Evolutionary conservation across 2,329 filamentous ascomycete genomes (phyloP).

Genomic region (Cladosporium sp.): DNA sequence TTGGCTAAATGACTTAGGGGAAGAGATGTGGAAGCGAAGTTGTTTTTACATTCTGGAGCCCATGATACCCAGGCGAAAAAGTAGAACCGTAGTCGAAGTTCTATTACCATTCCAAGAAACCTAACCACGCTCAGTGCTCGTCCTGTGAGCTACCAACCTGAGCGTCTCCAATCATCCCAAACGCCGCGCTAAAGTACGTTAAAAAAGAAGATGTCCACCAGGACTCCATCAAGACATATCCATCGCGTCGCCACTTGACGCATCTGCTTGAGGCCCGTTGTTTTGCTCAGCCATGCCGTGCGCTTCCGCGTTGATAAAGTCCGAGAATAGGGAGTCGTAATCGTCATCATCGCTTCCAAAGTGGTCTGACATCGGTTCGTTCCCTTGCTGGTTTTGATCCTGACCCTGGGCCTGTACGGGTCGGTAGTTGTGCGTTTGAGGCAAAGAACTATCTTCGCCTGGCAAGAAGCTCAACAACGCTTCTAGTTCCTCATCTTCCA

Average conservation of each 20-base stretch:
- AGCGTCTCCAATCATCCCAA: constrained; percentile 20
- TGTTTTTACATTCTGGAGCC: constrained; percentile 19
- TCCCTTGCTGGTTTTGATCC: constrained; percentile 35
- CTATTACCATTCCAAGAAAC: not conserved
- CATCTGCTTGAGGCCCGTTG: constrained; percentile 8
- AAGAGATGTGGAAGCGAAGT: not conserved
- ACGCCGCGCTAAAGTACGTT: constrained; percentile 31
- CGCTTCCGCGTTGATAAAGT: constrained; percentile 47
- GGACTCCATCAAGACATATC: constrained; percentile 22
- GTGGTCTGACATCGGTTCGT: constrained; percentile 25
- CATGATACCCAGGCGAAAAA: constrained; percentile 18
- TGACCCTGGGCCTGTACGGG: constrained; percentile 11
- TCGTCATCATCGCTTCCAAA: constrained; percentile 60
- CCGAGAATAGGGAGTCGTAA: constrained; percentile 65
- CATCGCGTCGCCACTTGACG: constrained; percentile 15
- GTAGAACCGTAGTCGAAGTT: not conserved
- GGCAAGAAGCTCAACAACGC: constrained; percentile 49
- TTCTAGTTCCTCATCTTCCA: constrained; percentile 48
- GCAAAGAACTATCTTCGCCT: constrained; percentile 4
- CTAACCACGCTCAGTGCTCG: not conserved
- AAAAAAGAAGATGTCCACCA: constrained; percentile 1
- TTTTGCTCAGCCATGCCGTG: not conserved
- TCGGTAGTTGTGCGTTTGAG: constrained; percentile 2
- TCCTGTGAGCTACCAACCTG: constrained; percentile 12
- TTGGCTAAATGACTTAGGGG: constrained; percentile 1